A percentile compares a stretch with the other conserved stretches of the same genome.
Conservation (phyloP, 192 early-diverging fungal species). For the Dispira simplex region DNA sequence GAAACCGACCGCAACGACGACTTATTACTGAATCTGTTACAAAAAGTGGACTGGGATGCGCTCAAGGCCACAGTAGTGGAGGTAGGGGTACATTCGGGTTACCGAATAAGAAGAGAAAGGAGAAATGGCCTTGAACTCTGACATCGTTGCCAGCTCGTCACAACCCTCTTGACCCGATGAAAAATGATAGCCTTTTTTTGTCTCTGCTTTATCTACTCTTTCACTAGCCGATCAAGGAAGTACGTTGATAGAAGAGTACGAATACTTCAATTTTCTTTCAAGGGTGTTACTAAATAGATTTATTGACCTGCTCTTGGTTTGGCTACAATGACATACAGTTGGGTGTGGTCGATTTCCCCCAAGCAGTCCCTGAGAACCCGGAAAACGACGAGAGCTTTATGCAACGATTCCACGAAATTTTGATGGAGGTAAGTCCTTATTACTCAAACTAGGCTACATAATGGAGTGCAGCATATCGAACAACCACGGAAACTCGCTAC, state of each 20-base stretch:
- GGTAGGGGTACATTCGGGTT: slow-evolving; percentile 14
- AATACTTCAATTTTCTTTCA: too few species aligned
- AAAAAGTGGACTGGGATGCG: slow-evolving; percentile 13
- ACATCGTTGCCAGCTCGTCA: too few species aligned
- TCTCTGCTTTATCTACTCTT: background rate
- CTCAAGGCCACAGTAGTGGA: slow-evolving; percentile 24
- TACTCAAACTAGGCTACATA: background rate
- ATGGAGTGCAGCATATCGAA: background rate
- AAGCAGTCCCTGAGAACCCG: slow-evolving; percentile 40
- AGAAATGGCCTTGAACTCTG: too few species aligned
- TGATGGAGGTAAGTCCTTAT: slow-evolving; percentile 52
- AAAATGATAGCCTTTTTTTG: too few species aligned
- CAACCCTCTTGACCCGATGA: too few species aligned
- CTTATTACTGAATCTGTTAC: slow-evolving; percentile 12
- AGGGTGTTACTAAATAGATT: background rate
- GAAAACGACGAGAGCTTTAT: slow-evolving; percentile 49
- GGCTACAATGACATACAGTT: slow-evolving; percentile 28
- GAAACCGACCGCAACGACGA: slow-evolving; percentile 21
- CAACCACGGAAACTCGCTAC: too few species aligned
- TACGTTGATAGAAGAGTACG: background rate
- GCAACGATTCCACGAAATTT: slow-evolving; percentile 50
- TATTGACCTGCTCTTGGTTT: background rate
- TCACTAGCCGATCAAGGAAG: background rate
- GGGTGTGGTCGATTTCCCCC: slow-evolving; percentile 47
- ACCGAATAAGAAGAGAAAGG: too few species aligned